These are phyloP conservation scores for Sporothrix pallida DNA, from an alignment of 2,329 filamentous ascomycete species.

Conservation along the genomic window DNA sequence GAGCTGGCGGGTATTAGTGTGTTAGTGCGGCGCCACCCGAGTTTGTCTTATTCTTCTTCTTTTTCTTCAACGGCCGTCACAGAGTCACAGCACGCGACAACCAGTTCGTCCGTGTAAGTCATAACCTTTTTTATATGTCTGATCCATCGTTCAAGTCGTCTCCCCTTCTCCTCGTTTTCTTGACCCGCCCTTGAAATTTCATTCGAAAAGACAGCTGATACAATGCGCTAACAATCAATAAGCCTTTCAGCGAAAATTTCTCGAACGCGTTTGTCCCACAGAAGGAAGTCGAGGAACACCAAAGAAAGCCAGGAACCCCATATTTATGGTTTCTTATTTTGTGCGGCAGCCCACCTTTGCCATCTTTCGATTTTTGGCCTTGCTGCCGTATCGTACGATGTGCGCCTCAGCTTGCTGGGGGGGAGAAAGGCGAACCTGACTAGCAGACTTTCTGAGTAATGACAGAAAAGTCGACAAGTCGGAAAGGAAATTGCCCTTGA, in stretches of 20 bases:
- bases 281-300: not conserved
- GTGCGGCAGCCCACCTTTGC: conserved; percentile 12
- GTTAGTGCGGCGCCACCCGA: conserved; percentile 17
- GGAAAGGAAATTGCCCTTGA: not conserved
- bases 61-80: not conserved
- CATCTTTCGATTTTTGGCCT: conserved; percentile 27
- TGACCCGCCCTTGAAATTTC: conserved; percentile 8
- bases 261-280: not conserved
- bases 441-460: conserved; percentile 11
- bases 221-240: not conserved
- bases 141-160: not conserved
- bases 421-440: not conserved
- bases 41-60: not conserved
- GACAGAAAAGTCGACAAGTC: conserved; percentile 11
- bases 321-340: conserved; percentile 11
- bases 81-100: not conserved
- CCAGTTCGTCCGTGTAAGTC: not conserved
- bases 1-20: conserved; percentile 16
- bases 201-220: not conserved
- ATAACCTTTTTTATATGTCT: not conserved
- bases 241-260: not conserved
- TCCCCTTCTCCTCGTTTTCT: not conserved
- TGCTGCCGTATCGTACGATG: conserved; percentile 25
- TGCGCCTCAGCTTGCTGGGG: not conserved
- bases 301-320: conserved; percentile 4